phyloP scores from a whole-genome alignment of 805 yeast genomes.

The Ogataea kodamae region DNA sequence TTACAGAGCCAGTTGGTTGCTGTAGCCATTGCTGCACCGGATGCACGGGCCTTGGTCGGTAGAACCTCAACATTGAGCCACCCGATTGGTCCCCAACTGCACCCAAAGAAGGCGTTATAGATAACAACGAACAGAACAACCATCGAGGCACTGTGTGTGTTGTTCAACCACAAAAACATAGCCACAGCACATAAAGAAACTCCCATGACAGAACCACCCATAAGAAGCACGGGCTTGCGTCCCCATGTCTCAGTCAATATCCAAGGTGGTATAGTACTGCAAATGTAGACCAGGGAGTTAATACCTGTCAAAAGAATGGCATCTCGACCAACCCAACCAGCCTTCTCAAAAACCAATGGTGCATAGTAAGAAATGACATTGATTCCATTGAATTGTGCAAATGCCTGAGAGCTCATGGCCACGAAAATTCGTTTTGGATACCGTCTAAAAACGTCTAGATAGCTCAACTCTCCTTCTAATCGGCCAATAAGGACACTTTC shows the following conservation, averaged over 20 bases:
- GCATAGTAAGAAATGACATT: slow-evolving; percentile 92
- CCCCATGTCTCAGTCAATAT: slow-evolving; percentile 89
- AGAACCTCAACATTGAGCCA: slow-evolving; percentile 85
- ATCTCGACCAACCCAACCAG: slow-evolving; percentile 88
- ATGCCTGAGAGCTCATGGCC: slow-evolving; percentile 87
- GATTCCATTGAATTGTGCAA: slow-evolving; percentile 92
- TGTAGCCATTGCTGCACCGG: slow-evolving; percentile 86
- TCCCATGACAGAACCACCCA: slow-evolving; percentile 82
- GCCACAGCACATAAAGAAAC: slow-evolving; percentile 63
- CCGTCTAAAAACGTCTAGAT: slow-evolving; percentile 68
- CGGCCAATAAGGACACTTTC: slow-evolving; percentile 73
- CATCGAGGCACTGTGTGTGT: slow-evolving; percentile 52
- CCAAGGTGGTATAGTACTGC: slow-evolving; percentile 86
- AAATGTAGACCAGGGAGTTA: slow-evolving; percentile 52
- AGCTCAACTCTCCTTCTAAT: slow-evolving; percentile 76
- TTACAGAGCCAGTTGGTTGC: slow-evolving; percentile 93
- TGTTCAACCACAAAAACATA: slow-evolving; percentile 49
- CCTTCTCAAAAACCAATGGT: slow-evolving; percentile 89
- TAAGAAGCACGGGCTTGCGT: slow-evolving; percentile 73
- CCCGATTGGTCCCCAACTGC: slow-evolving; percentile 93
- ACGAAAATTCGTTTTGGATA: slow-evolving; percentile 77
- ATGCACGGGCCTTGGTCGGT: slow-evolving; percentile 79
- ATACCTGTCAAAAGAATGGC: slow-evolving; percentile 91
- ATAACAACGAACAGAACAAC: slow-evolving; percentile 77
- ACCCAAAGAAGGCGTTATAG: slow-evolving; percentile 82